Percentiles rank a stretch among this genome's conserved stretches.
These are phyloP conservation scores for Ceratobasidium sp. DNA, from an alignment of 1,284 basidiomycete genomes.

Conservation along the genomic window DNA sequence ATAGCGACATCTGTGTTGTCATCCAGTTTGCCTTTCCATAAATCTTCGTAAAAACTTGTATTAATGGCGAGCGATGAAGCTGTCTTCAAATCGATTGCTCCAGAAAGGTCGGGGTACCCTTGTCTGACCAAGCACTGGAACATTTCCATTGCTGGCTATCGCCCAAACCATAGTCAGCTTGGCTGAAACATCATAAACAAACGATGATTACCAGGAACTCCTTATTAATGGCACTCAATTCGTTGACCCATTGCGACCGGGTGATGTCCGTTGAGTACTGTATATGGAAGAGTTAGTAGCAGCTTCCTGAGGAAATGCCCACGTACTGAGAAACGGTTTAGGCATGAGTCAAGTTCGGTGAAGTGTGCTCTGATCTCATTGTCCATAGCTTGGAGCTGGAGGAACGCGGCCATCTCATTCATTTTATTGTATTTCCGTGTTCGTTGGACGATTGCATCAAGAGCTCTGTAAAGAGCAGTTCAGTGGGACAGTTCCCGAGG, in stretches of 20 bases:
- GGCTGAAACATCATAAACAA: too few species aligned
- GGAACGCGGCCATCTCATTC: background rate
- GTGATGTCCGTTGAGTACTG: constrained; percentile 1
- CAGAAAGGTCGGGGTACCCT: too few species aligned
- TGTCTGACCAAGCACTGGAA: too few species aligned
- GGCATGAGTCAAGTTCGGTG: constrained; percentile 1
- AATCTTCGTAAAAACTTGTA: too few species aligned
- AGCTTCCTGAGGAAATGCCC: background rate
- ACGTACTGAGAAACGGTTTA: constrained; percentile 17
- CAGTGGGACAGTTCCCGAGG: background rate
- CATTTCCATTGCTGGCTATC: too few species aligned
- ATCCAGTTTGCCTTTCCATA: background rate
- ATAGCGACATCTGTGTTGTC: background rate
- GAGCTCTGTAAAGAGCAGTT: background rate
- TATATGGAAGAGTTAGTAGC: background rate
- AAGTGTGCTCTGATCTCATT: constrained; percentile 15
- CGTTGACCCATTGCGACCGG: constrained; percentile 17
- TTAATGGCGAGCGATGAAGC: too few species aligned
- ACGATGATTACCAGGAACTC: too few species aligned
- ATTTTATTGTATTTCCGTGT: constrained; percentile 5
- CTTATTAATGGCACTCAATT: constrained; percentile 9
- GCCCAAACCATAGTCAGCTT: too few species aligned
- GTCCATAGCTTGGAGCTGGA: constrained; percentile 2
- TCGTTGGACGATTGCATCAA: constrained; percentile 6
- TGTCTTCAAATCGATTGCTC: too few species aligned